Base-by-base conservation (phyloP, 176 grass and related monocot genomes). In the Phoenix roebelenii region DNA sequence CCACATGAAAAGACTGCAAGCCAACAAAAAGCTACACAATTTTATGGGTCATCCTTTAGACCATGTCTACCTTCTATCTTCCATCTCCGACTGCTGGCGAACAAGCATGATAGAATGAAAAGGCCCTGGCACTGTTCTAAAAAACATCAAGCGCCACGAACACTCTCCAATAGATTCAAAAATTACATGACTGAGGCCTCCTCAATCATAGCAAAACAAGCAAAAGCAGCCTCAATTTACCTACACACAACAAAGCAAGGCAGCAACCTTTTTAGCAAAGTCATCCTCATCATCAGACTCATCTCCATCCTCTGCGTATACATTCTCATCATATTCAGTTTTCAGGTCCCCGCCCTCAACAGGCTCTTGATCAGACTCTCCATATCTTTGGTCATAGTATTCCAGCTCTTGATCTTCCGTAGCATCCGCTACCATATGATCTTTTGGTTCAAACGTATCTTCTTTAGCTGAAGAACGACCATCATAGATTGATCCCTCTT, bases 231-330 rank as follows among this genome's bases (percentile, higher is more conserved):
- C 25, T 19, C 17, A 25, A 18, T 61, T 24, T 5, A 57, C 49
- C 72, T 61, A 74, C 28, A 30, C 52, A 73, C 59, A 98, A 49
- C 81, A 80, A 22, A 92, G 60, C 71, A 89, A 23, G 7, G 80
- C 84, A 22, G 84, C 85, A 1, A 98, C 84, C 88, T 85, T 85
- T 17, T 4, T 85, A 63, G 93, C 84, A 61, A 98, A 98, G 59
- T 81, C 89, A 50, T 98, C 83, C 49, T 82, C 75, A 3, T 95
- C 28, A 30, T 30, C 87, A 4, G 67, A 74, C 48, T 90, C 85
- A 7, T 88, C 81, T 49, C 85, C 83, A 0, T 77, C 74, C 0
- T 80, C 80, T 58, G 68, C 77, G 73, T 80, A 91, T 19, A 57
- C 70, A 26, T 73, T 80, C 68, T 88, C 87, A 54, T 85, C 87